phyloP scores from a whole-genome alignment of 495 filamentous ascomycete species.

The Aspergillus nanangensis region DNA sequence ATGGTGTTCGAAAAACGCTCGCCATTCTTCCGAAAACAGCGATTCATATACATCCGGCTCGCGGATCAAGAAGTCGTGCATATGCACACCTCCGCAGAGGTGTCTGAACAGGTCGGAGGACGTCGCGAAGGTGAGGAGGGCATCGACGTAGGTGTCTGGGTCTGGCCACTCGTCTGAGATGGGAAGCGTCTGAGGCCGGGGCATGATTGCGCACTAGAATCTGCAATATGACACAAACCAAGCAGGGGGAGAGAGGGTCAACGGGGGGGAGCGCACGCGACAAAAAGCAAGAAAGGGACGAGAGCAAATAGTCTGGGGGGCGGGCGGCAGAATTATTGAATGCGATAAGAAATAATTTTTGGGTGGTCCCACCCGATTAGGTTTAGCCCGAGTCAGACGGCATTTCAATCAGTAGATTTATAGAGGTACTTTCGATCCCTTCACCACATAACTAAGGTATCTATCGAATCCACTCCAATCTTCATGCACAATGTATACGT shows the following conservation, averaged over 20 bases:
- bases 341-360: too few relatives aligned
- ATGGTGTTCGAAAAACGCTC: constrained; percentile 63
- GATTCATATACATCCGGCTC: constrained; percentile 72
- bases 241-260: too few relatives aligned
- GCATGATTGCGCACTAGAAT: constrained; percentile 8
- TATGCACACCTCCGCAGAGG: constrained; percentile 89
- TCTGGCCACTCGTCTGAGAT: constrained; percentile 49
- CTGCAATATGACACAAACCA: too few relatives aligned
- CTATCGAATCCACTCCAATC: too few relatives aligned
- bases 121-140: constrained; percentile 70
- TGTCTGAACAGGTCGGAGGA: constrained; percentile 76
- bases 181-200: constrained; percentile 45
- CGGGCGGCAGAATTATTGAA: too few relatives aligned
- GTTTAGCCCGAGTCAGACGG: too few relatives aligned
- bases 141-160: constrained; percentile 70
- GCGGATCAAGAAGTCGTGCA: constrained; percentile 92
- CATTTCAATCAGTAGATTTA: too few relatives aligned
- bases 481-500: too few relatives aligned
- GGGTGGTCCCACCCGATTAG: too few relatives aligned
- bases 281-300: background rate
- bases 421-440: too few relatives aligned
- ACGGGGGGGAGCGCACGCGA: background rate
- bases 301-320: background rate
- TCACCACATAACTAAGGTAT: too few relatives aligned
- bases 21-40: constrained; percentile 75